Evolutionary conservation across 2,329 filamentous ascomycete genomes (phyloP).

Genomic region (Cordyceps tenuipes): DNA sequence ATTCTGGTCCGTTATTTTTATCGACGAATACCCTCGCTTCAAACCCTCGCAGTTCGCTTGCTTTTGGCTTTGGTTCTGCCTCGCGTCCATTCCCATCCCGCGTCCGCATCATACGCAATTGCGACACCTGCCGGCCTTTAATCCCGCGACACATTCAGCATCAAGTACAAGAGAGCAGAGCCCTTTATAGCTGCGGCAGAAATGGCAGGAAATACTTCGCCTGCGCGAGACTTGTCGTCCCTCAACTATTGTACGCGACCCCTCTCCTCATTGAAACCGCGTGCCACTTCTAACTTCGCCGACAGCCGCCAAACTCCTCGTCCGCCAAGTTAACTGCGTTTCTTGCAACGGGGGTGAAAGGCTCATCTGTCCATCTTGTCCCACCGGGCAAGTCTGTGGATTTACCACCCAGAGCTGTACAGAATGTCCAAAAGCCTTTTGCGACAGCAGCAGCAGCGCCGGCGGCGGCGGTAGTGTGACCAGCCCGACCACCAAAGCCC

Average conservation of each 20-base stretch:
- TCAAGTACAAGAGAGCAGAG: not conserved
- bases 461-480: slow-evolving; percentile 21
- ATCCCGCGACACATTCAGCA: not conserved
- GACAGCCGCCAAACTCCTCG: slow-evolving; percentile 23
- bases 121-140: not conserved
- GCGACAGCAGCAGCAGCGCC: slow-evolving; percentile 25
- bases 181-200: not conserved
- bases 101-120: not conserved
- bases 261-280: not conserved
- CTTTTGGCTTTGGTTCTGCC: not conserved
- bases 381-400: slow-evolving; percentile 33
- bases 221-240: slow-evolving; percentile 1
- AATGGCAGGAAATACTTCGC: not conserved
- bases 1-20: not conserved
- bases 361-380: slow-evolving; percentile 38
- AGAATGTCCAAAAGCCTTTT: slow-evolving; percentile 40
- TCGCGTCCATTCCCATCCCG: not conserved
- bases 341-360: slow-evolving; percentile 35
- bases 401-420: slow-evolving; percentile 37
- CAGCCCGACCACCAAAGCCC: slow-evolving; percentile 23
- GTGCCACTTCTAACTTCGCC: not conserved
- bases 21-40: not conserved
- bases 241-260: slow-evolving; percentile 8
- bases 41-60: not conserved
- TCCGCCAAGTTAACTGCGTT: slow-evolving; percentile 36